Conservation (phyloP, 2,329 filamentous ascomycete species). For the Cladosporium phlei region DNA sequence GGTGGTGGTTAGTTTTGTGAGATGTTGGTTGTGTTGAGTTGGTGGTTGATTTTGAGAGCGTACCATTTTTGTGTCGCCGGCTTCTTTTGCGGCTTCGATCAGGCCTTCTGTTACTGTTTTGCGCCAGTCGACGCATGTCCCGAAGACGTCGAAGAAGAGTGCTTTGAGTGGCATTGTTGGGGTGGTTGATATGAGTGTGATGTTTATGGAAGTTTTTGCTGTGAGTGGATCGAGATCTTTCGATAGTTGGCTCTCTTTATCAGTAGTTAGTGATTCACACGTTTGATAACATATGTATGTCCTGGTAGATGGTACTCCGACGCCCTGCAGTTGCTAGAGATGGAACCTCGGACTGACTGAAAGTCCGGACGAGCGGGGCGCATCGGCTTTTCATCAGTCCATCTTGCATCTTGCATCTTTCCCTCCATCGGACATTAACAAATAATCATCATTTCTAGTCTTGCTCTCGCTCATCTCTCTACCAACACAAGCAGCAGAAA, state of each 20-base stretch:
- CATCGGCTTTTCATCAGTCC: too few species aligned
- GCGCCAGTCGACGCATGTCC: slow-evolving; percentile 77
- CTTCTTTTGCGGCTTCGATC: slow-evolving; percentile 41
- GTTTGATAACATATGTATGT: not conserved
- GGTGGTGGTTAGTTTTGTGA: not conserved
- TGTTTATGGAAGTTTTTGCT: not conserved
- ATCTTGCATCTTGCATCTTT: too few species aligned
- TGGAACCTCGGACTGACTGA: not conserved
- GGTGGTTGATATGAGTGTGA: not conserved
- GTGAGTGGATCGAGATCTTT: not conserved
- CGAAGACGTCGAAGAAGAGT: slow-evolving; percentile 72
- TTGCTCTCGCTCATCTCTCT: too few species aligned
- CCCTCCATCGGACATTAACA: too few species aligned
- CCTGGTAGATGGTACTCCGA: too few species aligned
- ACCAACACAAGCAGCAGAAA: too few species aligned
- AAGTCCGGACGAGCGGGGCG: not conserved
- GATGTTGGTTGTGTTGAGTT: not conserved
- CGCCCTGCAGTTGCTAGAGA: not conserved
- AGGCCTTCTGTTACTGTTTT: slow-evolving; percentile 60
- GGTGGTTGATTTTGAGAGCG: too few species aligned
- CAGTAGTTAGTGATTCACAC: too few species aligned
- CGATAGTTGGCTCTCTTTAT: not conserved
- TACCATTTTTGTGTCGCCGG: slow-evolving; percentile 7
- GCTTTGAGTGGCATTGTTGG: slow-evolving; percentile 44
- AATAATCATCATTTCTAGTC: too few species aligned